Evolutionary conservation across 352 stramenopile species (phyloP).

Genomic region (Pilasporangium apinafurcum): DNA sequence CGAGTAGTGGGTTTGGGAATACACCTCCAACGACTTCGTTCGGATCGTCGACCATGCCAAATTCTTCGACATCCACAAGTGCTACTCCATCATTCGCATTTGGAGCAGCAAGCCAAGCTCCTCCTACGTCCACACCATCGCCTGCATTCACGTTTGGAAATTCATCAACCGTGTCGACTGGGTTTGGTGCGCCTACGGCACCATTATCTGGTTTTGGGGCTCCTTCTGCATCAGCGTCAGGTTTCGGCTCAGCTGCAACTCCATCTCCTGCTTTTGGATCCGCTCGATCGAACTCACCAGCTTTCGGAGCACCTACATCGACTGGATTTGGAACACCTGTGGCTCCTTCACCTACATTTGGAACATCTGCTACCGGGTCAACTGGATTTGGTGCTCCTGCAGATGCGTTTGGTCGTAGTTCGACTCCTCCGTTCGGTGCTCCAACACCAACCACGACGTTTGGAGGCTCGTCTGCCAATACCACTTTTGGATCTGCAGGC

Average conservation of each 20-base stretch:
- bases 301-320: constrained; percentile 5
- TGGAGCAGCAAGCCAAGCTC: constrained; percentile 18
- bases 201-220: constrained; percentile 14
- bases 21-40: constrained; percentile 21
- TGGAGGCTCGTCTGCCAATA: constrained; percentile 7
- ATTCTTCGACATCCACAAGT: too few relatives aligned
- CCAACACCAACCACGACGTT: constrained; percentile 12
- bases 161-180: constrained; percentile 7
- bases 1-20: constrained; percentile 9
- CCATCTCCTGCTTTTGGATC: constrained; percentile 6
- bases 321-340: constrained; percentile 15
- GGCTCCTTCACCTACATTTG: constrained; percentile 16
- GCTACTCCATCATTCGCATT: constrained; percentile 34
- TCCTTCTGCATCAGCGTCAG: constrained; percentile 2
- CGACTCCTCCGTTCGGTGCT: constrained; percentile 6
- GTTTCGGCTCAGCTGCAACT: constrained; percentile 4
- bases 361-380: constrained; percentile 9
- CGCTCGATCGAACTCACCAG: constrained; percentile 6
- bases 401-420: constrained; percentile 10
- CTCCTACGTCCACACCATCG: constrained; percentile 15
- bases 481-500: neutral
- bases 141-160: constrained; percentile 30
- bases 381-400: constrained; percentile 24
- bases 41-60: constrained; percentile 22
- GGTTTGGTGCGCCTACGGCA: constrained; percentile 10